Evolutionary conservation across 164 flowering plant species (phyloP), one percentile per base, ranked within the genome.

Genomic region (Liquidambar formosana): DNA sequence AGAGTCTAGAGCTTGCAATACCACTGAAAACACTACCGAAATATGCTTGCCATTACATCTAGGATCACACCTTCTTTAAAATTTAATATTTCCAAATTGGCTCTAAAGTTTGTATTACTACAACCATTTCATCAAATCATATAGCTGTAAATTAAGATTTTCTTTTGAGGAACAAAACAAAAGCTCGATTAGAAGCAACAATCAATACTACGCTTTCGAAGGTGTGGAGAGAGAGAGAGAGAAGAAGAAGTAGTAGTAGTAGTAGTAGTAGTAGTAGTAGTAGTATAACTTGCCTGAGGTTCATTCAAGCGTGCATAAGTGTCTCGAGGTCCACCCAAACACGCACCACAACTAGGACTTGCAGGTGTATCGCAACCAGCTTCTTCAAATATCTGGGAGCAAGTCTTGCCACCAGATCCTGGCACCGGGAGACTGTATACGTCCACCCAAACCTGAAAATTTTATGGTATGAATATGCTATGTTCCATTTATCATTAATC

Each of bases 291-390:
- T 78, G 73, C 97, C 93, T 82, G 78, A 63, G 98, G 83, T 72
- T 92, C 97, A 71, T 96, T 96, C 95, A 96, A 80, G 49, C 99
- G 95, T n/a, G 99, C 99, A 75, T 93, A 92, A 27, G 99, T 96
- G 77, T 96, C 99, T 79, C 77, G 85, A 18, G 98, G 99, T 52
- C 99, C 99, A 71, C 99, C 98, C 79, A 96, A 76, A 77, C 98
- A 96, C 70, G 99, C 99, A 75, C 92, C 98, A 75, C 98, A 96
- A 68, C 82, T 86, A 64, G 99, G 99, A 74, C 94, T 96, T 58
- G 97, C 84, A 43, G 99, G 99, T 15, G 95, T 87, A 80, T 96
- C 99, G 79, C 99, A 96, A 48, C 99, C 98, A 66, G 97, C 99
- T 77, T 93, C 98, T 77, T 96, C 99, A 77, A 96, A 93, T 78